A percentile compares a stretch with the other conserved stretches of the same genome.
Evolutionary conservation across 768 basidiomycete species (phyloP).

Genomic region (Pisolithus microcarpus): DNA sequence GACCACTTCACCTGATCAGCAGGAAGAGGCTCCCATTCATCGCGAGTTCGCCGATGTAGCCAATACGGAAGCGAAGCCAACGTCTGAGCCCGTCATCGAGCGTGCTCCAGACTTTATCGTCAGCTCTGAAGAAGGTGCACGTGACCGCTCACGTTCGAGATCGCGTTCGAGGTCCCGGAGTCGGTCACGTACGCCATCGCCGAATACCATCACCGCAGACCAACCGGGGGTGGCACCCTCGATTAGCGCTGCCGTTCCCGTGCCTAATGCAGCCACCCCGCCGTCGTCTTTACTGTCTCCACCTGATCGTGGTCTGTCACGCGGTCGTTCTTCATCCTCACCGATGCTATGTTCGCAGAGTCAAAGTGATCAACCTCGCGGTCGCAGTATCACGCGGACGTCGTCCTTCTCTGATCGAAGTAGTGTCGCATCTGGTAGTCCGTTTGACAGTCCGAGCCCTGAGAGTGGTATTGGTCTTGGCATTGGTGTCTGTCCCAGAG

Average conservation of each 20-base stretch:
- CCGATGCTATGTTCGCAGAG: constrained; percentile 27
- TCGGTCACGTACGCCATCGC: constrained; percentile 42
- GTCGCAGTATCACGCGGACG: constrained; percentile 48
- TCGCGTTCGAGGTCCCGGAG: constrained; percentile 28
- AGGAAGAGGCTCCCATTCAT: background rate
- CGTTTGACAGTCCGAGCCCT: constrained; percentile 34
- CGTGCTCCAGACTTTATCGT: constrained; percentile 28
- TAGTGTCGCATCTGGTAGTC: constrained; percentile 29
- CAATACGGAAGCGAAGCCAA: constrained; percentile 12
- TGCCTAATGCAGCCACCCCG: constrained; percentile 9
- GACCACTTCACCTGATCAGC: constrained; percentile 4
- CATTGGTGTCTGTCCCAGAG: constrained; percentile 28
- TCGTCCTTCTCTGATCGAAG: constrained; percentile 52
- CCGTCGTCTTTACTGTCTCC: constrained; percentile 21
- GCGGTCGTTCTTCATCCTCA: constrained; percentile 28
- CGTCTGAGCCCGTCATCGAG: constrained; percentile 14
- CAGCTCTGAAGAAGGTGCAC: constrained; percentile 28
- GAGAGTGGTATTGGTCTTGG: constrained; percentile 27
- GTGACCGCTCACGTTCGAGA: constrained; percentile 27
- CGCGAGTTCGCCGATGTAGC: constrained; percentile 3
- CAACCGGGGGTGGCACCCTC: constrained; percentile 10
- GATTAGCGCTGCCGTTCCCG: constrained; percentile 3
- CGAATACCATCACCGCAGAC: constrained; percentile 16
- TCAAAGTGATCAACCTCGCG: constrained; percentile 33
- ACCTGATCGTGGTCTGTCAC: constrained; percentile 13